Evolutionary conservation across 768 basidiomycete species (phyloP).

Genomic region (Boletus coccyginus): DNA sequence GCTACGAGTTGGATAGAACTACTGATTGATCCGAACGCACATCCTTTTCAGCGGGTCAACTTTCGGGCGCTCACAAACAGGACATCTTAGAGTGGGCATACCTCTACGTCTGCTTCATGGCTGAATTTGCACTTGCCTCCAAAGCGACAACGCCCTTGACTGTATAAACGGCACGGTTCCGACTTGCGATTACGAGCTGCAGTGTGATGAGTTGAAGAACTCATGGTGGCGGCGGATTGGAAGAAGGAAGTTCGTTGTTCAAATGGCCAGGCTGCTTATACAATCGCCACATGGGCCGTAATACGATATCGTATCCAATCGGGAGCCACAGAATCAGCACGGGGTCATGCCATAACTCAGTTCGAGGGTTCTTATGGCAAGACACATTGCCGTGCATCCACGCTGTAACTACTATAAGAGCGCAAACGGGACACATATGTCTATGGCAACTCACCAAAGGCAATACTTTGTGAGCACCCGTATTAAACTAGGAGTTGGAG

Average conservation of each 20-base stretch:
- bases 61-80: background rate
- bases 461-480: too few relatives aligned
- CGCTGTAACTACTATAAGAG: too few relatives aligned
- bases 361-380: background rate
- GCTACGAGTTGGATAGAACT: background rate
- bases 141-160: constrained; percentile 27
- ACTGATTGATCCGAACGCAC: background rate
- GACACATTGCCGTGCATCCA: too few relatives aligned
- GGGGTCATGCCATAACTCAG: background rate
- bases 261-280: background rate
- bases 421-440: too few relatives aligned
- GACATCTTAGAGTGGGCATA: background rate
- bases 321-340: background rate
- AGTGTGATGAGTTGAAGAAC: background rate
- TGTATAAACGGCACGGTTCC: constrained; percentile 19
- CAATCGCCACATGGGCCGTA: background rate
- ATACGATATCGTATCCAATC: too few relatives aligned
- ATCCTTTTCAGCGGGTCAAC: background rate
- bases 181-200: constrained; percentile 1
- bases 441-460: too few relatives aligned
- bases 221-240: constrained; percentile 9
- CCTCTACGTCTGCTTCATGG: constrained; percentile 15
- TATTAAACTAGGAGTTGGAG: too few relatives aligned
- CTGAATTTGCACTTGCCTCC: constrained; percentile 26
- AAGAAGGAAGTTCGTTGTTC: background rate